phyloP scores from a whole-genome alignment of 2,329 filamentous ascomycete genomes.

The Trichoderma gracile region DNA sequence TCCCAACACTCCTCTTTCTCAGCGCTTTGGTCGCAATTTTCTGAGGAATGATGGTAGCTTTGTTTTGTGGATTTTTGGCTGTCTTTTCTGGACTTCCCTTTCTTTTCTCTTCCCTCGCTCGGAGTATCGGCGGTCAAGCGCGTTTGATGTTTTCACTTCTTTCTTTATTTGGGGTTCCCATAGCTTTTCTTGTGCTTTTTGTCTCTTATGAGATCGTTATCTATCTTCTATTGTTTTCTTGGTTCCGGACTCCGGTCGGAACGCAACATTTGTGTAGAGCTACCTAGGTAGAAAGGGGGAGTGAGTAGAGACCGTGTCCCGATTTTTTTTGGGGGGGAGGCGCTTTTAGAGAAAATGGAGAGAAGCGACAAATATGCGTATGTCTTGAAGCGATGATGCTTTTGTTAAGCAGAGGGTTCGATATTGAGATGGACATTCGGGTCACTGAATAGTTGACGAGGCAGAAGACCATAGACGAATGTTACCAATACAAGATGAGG shows the following conservation, averaged over 20 bases:
- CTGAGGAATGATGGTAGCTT: not conserved
- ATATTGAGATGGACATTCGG: no score
- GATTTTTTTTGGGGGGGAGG: not conserved
- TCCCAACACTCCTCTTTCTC: not conserved
- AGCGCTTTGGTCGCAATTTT: not conserved
- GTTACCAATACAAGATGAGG: slow-evolving; percentile 2
- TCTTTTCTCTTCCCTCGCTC: not conserved
- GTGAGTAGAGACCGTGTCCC: not conserved
- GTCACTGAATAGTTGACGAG: not conserved
- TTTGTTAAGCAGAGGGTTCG: no score
- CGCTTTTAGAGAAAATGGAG: not conserved
- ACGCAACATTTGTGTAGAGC: not conserved
- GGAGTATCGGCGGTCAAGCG: slow-evolving; percentile 19
- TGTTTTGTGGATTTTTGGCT: not conserved
- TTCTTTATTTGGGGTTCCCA: not conserved
- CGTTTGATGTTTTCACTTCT: slow-evolving; percentile 2
- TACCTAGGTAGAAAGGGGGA: not conserved
- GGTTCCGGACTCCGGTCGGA: not conserved
- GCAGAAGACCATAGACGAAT: not conserved
- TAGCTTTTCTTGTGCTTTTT: not conserved
- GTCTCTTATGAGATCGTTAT: not conserved
- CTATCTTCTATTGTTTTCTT: not conserved
- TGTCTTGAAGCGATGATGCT: no score
- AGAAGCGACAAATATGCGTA: no score
- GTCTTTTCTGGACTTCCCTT: not conserved